Evolutionary conservation across 108 stramenopile species (phyloP).

Genomic region (Nitzschia sp.): DNA sequence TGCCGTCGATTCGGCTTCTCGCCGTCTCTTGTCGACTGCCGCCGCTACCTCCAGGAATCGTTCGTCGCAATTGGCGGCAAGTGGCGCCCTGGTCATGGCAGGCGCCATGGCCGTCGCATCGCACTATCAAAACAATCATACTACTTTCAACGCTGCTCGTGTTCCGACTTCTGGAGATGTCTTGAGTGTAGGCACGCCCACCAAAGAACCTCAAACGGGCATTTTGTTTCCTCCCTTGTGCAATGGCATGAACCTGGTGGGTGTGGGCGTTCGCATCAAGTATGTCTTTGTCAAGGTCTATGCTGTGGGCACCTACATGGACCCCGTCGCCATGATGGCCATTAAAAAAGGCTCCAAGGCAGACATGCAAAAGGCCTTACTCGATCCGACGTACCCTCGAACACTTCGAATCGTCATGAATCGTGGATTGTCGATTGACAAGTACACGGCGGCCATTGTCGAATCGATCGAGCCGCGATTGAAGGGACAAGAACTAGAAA

Average conservation of each 20-base stretch:
- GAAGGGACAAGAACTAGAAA: constrained; percentile 80
- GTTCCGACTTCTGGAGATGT: constrained; percentile 57
- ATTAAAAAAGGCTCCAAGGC: constrained; percentile 56
- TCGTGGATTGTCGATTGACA: constrained; percentile 77
- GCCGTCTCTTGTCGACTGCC: not conserved
- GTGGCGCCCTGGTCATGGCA: not conserved
- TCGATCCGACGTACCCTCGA: constrained; percentile 80
- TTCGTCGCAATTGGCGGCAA: not conserved
- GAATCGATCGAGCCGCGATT: constrained; percentile 86
- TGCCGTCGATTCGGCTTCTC: not conserved
- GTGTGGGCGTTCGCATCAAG: constrained; percentile 85
- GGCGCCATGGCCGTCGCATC: not conserved
- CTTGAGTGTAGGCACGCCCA: constrained; percentile 55
- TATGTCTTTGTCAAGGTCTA: constrained; percentile 91
- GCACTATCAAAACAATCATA: constrained; percentile 3
- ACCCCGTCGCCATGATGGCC: constrained; percentile 75
- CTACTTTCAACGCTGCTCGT: constrained; percentile 11
- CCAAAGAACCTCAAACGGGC: constrained; percentile 73
- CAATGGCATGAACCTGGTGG: constrained; percentile 76
- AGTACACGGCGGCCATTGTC: constrained; percentile 85
- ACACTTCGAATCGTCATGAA: constrained; percentile 91
- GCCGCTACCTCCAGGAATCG: not conserved
- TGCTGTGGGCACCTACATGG: constrained; percentile 86
- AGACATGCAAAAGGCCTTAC: constrained; percentile 64
- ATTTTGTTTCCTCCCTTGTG: constrained; percentile 80